Conservation (phyloP, 805 yeast genomes). For the Metschnikowia cerradonensis region DNA sequence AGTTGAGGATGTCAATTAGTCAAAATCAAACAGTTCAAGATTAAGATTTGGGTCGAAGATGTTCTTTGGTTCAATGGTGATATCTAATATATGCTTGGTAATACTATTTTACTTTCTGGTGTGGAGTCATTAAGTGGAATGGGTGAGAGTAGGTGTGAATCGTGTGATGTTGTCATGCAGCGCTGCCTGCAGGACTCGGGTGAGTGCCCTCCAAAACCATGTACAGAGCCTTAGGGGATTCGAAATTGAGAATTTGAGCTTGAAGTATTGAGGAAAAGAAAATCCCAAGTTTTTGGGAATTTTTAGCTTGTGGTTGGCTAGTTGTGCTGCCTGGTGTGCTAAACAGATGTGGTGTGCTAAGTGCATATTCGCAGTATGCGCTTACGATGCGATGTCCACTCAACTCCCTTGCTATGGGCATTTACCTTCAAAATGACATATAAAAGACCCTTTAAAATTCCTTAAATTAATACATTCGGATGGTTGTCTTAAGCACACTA, state of each 20-base stretch:
- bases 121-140: neutral
- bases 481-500: too few species aligned
- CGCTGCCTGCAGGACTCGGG: conserved; percentile 1
- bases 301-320: neutral
- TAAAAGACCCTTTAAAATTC: too few species aligned
- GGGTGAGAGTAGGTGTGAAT: neutral
- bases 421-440: too few species aligned
- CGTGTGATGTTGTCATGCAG: conserved; percentile 4
- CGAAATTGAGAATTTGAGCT: neutral
- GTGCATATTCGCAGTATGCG: conserved; percentile 1
- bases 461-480: too few species aligned
- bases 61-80: too few species aligned
- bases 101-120: too few species aligned
- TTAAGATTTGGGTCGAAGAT: too few species aligned
- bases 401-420: neutral
- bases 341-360: neutral
- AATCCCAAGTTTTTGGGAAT: neutral
- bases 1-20: too few species aligned
- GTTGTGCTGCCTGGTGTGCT: neutral
- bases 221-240: too few species aligned
- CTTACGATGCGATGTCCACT: neutral
- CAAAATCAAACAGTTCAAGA: neutral
- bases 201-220: neutral
- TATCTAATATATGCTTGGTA: too few species aligned
- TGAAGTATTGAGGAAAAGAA: neutral